These are phyloP conservation scores for Backusella westeae DNA, from an alignment of 192 early-diverging fungal genomes.

Conservation along the genomic window DNA sequence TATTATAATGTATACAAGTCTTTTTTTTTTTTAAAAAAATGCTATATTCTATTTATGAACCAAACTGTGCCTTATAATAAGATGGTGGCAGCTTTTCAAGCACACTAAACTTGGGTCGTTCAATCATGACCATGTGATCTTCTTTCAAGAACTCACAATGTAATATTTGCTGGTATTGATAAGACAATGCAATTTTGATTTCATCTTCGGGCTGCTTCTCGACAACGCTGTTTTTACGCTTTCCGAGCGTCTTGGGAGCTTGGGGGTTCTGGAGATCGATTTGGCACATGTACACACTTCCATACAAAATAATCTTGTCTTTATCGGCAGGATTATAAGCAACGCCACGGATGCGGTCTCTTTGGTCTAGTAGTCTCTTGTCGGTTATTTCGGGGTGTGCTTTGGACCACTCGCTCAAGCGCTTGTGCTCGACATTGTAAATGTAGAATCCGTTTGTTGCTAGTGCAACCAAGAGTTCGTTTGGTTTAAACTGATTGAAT, in stretches of 20 bases:
- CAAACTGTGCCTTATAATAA: constrained; percentile 84
- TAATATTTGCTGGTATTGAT: constrained; percentile 86
- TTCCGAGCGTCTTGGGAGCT: constrained; percentile 41
- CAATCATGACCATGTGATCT: constrained; percentile 81
- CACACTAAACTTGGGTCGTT: constrained; percentile 83
- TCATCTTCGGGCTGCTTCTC: constrained; percentile 44
- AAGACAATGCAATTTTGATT: constrained; percentile 66
- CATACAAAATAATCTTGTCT: constrained; percentile 67
- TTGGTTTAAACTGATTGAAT: constrained; percentile 60
- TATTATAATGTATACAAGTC: neutral
- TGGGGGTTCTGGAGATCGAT: constrained; percentile 67
- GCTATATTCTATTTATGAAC: constrained; percentile 50
- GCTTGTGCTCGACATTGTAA: constrained; percentile 67
- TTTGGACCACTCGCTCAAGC: constrained; percentile 81
- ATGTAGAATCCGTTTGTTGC: constrained; percentile 76
- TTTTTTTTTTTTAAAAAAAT: neutral
- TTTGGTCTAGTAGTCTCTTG: constrained; percentile 54
- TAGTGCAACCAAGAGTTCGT: constrained; percentile 54
- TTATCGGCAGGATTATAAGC: constrained; percentile 65
- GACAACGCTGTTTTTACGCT: constrained; percentile 46
- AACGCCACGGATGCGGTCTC: constrained; percentile 74
- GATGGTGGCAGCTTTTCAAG: constrained; percentile 74
- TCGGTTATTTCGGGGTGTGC: constrained; percentile 68
- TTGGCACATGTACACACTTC: constrained; percentile 64
- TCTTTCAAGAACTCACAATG: constrained; percentile 68